Evolutionary conservation across 1,139 yeast genomes (phyloP), one percentile per base, ranked within the genome.

Genomic region (Yamadazyma oceani): DNA sequence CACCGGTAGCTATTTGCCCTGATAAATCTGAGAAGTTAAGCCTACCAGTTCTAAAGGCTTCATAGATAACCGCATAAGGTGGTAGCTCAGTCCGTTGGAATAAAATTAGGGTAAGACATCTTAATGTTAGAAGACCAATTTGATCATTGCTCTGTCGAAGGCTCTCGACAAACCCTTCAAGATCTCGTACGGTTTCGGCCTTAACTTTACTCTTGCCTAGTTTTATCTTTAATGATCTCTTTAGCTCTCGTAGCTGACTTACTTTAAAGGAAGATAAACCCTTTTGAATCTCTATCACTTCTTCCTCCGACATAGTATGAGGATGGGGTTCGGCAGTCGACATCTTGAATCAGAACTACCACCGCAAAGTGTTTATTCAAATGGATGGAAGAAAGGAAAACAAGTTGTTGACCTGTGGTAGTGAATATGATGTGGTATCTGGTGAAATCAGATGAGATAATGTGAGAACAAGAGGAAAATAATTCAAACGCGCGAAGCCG

Each of bases 201-300:
- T 45, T 45, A 14, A 31, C 30, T n/a, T n/a, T n/a, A n/a, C n/a
- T n/a, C 12, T 31, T 34, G 9, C 25, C 35, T 5, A 23, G 36
- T 2, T 11, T 25, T 4, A 44, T 11, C 1, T 14, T 21, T 4
- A 39, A 5, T 3, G 48, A 35, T 19, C 49, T 15, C 10, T 39
- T 34, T 3, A 45, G 22, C 28, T 45, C 49, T 17, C 30, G 29
- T 3, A 45, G 39, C 17, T 44, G 43, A 9, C 41, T 17, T 5
- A 45, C 43, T 27, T 44, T 45, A 7, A 12, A 12, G 7, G 21
- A 19, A 6, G 21, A 19, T 19, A 19, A 19, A 19, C 21, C 8
- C 21, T 19, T 19, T 19, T 6, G 5, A 19, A 19, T 5, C 5
- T 14, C 12, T 15, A 12, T 11, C 26, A 24, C 26, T 6, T 34